Evolutionary conservation across 345 rosid genomes (phyloP), one percentile per base, ranked within the genome.

Genomic region (Orychophragmus violaceus): DNA sequence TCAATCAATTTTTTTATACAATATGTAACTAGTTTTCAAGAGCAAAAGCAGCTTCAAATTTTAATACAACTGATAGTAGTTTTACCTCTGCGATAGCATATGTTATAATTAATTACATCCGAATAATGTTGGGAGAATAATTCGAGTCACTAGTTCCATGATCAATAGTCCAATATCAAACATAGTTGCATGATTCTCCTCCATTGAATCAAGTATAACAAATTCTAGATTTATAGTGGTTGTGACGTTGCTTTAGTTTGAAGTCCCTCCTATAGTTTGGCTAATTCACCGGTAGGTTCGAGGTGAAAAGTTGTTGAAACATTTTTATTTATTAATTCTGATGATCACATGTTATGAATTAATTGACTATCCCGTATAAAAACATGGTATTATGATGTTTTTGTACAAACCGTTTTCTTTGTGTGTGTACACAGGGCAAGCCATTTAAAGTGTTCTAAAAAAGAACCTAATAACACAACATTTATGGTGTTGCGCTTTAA

Each of bases 281-380:
- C 54, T 66, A 66, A 55, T 22, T 57, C 49, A 57, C 49, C 58
- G 35, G 66, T 59, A 68, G 59, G 39, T 68, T 68, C 59, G 39
- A 48, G 59, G 59, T 68, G 51, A 49, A 35, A 68, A 49, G 50
- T 59, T 49, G 73, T 59, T 68, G 58, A 25, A 17, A 39, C 11
- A 32, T 32, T 39, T 39, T 39, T 39, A 1, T 25, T 25, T 36
- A 37, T 17, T 16, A 35, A 10, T 23, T n/a, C 14, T 23, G 12
- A 22, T n/a, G 8, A 22, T 13, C 22, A 14, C n/a, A 4, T 23
- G 32, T 22, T 62, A 16, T 5, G 6, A 5, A 10, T 35, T 59
- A 13, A 1, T 14, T 9, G 11, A 23, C 17, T 49, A 16, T 12
- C 30, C 25, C 5, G 32, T 23, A 30, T 48, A 16, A 19, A 48